A percentile compares a stretch with the other conserved stretches of the same genome.
Evolutionary conservation across 2,329 filamentous ascomycete genomes (phyloP).

Genomic region (Sclerotinia subarctica): DNA sequence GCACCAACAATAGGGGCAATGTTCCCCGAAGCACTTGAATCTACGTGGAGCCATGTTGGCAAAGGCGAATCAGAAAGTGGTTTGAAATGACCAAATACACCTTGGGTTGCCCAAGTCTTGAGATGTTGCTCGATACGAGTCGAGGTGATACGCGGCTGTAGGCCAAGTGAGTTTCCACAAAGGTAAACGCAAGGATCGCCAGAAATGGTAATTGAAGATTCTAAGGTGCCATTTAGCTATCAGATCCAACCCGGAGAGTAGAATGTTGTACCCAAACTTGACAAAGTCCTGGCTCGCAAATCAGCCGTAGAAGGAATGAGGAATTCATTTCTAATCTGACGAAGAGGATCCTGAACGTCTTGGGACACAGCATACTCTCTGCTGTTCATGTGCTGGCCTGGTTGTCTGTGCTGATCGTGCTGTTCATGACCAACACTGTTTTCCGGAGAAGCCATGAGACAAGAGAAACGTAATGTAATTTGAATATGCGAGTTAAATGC

Average conservation of each 20-base stretch:
- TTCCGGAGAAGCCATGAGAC: constrained; percentile 26
- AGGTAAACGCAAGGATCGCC: constrained; percentile 56
- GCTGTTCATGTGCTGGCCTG: constrained; percentile 28
- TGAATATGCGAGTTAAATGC: constrained; percentile 23
- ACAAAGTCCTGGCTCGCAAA: constrained; percentile 50
- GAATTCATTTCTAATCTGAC: constrained; percentile 65
- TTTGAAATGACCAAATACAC: constrained; percentile 74
- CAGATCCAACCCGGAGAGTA: constrained; percentile 14
- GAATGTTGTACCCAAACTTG: constrained; percentile 28
- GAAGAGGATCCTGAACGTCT: constrained; percentile 60
- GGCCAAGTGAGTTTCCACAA: constrained; percentile 75
- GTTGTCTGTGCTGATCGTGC: constrained; percentile 16
- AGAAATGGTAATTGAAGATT: constrained; percentile 28
- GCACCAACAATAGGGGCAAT: constrained; percentile 73
- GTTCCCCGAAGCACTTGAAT: constrained; percentile 60
- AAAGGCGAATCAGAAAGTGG: constrained; percentile 59
- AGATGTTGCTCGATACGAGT: constrained; percentile 67
- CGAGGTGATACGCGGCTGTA: constrained; percentile 65
- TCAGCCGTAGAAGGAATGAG: constrained; percentile 72
- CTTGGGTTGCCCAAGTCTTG: constrained; percentile 71
- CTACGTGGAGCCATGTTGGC: constrained; percentile 66
- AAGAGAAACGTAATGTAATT: constrained; percentile 30
- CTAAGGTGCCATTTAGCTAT: constrained; percentile 20
- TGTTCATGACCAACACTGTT: constrained; percentile 21
- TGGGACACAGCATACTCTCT: constrained; percentile 42